These are phyloP conservation scores for Heliocybe sulcata DNA, from an alignment of 1,284 basidiomycete genomes.

Conservation along the genomic window DNA sequence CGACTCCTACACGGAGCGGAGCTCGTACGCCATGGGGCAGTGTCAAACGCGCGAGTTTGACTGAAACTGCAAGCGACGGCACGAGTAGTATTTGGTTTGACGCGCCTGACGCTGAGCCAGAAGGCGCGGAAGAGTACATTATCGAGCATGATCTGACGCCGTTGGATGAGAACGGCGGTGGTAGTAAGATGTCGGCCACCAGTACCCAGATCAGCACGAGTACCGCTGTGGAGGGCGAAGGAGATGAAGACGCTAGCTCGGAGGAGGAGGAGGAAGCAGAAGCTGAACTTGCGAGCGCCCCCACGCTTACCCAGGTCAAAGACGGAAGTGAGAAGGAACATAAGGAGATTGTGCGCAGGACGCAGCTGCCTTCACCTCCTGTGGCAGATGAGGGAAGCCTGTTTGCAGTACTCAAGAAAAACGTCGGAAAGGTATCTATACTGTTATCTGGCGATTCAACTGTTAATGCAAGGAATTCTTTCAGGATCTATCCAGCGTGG, in stretches of 20 bases:
- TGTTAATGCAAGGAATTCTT: neutral
- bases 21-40: conserved; percentile 12
- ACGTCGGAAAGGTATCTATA: conserved; percentile 73
- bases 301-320: conserved; percentile 8
- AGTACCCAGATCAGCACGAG: conserved; percentile 26
- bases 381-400: conserved; percentile 83
- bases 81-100: conserved; percentile 64
- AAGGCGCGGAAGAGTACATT: conserved; percentile 64
- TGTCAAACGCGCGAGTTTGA: conserved; percentile 39
- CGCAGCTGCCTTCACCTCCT: conserved; percentile 56
- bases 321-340: conserved; percentile 14
- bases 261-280: conserved; percentile 9
- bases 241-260: conserved; percentile 1
- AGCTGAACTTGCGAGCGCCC: conserved; percentile 9
- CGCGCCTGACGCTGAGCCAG: conserved; percentile 42
- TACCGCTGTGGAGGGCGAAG: conserved; percentile 2
- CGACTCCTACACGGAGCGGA: conserved; percentile 20
- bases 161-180: conserved; percentile 37
- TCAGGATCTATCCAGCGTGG: conserved; percentile 80
- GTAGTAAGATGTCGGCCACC: conserved; percentile 24
- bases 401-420: conserved; percentile 85
- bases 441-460: neutral
- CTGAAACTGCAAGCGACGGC: conserved; percentile 51
- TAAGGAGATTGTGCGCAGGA: conserved; percentile 42
- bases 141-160: conserved; percentile 37